phyloP scores from a whole-genome alignment of 1,284 basidiomycete genomes.

The Taiwanofungus camphoratus region DNA sequence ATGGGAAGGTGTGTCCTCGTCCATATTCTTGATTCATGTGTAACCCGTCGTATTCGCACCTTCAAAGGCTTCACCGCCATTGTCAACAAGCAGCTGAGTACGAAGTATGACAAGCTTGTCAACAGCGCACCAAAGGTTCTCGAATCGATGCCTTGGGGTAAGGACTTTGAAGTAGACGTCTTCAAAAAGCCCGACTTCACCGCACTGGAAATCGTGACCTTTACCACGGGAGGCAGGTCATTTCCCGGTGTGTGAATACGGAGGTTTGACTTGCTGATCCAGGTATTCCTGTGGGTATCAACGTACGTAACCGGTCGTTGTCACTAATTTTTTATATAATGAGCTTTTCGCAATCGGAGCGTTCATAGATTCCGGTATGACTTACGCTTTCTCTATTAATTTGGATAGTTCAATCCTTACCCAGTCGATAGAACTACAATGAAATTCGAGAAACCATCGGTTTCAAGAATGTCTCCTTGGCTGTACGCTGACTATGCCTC shows the following conservation, averaged over 20 bases:
- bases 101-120: constrained; percentile 76
- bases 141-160: constrained; percentile 78
- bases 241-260: constrained; percentile 1
- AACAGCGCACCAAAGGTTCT: constrained; percentile 70
- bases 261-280: background rate
- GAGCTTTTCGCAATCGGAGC: constrained; percentile 1
- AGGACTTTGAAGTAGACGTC: constrained; percentile 74
- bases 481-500: constrained; percentile 37
- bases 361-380: constrained; percentile 56
- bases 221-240: constrained; percentile 67
- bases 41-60: background rate
- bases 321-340: background rate
- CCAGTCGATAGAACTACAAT: constrained; percentile 57
- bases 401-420: constrained; percentile 1
- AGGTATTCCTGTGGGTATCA: constrained; percentile 83
- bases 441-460: constrained; percentile 73
- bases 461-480: constrained; percentile 80
- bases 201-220: constrained; percentile 72
- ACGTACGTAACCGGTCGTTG: constrained; percentile 39
- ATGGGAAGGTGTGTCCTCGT: constrained; percentile 66
- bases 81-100: constrained; percentile 77
- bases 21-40: no score
- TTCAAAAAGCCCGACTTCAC: constrained; percentile 88
- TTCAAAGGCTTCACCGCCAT: constrained; percentile 75
- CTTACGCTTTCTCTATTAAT: background rate